phyloP scores from a whole-genome alignment of 2,329 filamentous ascomycete species.

The Cercospora janseana region DNA sequence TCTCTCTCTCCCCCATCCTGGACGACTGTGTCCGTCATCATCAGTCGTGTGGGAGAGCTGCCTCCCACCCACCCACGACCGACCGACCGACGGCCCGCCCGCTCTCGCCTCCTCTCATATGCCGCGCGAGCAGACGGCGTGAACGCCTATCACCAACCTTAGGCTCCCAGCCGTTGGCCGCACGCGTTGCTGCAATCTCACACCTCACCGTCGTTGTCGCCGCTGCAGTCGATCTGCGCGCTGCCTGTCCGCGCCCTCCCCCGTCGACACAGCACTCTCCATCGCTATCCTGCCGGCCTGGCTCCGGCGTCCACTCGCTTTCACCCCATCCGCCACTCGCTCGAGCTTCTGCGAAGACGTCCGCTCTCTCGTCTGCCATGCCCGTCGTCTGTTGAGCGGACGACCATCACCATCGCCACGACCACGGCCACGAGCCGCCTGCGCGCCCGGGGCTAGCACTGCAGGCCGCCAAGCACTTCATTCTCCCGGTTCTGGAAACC shows the following conservation, averaged over 20 bases:
- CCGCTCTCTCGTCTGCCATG: conserved; percentile 20
- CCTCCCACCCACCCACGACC: conserved; percentile 2
- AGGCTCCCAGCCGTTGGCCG: conserved; percentile 14
- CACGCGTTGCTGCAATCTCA: conserved; percentile 19
- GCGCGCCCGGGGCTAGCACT: neutral
- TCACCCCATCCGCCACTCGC: conserved; percentile 16
- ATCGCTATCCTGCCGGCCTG: conserved; percentile 28
- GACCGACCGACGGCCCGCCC: conserved; percentile 6
- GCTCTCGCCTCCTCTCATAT: conserved; percentile 3
- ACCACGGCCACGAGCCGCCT: too few species aligned
- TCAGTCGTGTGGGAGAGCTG: neutral
- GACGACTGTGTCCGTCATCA: neutral
- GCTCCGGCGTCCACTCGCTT: conserved; percentile 36
- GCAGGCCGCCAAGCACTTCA: conserved; percentile 6
- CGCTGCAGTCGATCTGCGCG: conserved; percentile 9
- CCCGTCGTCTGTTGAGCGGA: conserved; percentile 12
- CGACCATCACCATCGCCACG: too few species aligned
- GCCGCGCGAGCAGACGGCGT: conserved; percentile 1
- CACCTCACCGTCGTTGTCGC: neutral
- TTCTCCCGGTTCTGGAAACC: conserved; percentile 1
- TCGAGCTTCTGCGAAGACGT: conserved; percentile 31
- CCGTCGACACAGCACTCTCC: neutral
- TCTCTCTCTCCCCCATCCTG: too few species aligned
- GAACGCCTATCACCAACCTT: conserved; percentile 3
- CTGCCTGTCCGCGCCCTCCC: neutral